A percentile compares a stretch with the other conserved stretches of the same genome.
Conservation (phyloP, 2,329 filamentous ascomycete species). For the Basipetospora chlamydospora region DNA sequence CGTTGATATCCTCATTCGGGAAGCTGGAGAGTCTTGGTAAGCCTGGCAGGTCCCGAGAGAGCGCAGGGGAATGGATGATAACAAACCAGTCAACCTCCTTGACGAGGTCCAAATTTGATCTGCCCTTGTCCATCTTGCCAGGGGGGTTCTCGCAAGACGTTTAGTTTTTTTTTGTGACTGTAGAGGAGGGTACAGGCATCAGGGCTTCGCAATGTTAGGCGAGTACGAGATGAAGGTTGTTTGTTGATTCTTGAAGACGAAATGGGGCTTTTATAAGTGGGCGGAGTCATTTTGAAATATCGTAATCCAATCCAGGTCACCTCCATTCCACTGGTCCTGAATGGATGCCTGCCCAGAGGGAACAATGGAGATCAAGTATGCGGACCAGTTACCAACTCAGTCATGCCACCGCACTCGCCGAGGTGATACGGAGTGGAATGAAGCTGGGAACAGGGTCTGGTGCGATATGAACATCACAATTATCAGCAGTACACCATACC, state of each 20-base stretch:
- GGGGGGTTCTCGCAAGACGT: no score
- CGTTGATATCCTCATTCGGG: slow-evolving; percentile 54
- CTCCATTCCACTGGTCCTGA: no score
- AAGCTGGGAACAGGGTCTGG: no score
- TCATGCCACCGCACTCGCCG: no score
- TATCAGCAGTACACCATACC: no score
- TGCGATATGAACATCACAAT: no score
- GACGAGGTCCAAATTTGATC: slow-evolving; percentile 34
- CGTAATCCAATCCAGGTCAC: not conserved
- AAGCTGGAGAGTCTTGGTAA: slow-evolving; percentile 39
- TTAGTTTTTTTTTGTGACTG: no score
- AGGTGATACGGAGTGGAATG: no score
- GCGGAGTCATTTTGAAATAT: slow-evolving; percentile 5
- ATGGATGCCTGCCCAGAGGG: no score
- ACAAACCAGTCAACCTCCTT: slow-evolving; percentile 40
- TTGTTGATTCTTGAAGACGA: not conserved
- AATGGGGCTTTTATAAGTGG: slow-evolving; percentile 3
- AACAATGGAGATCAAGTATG: no score
- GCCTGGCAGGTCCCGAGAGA: not conserved
- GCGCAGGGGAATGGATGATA: not conserved
- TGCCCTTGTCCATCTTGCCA: slow-evolving; percentile 14
- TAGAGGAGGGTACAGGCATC: not conserved
- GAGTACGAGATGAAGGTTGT: not conserved
- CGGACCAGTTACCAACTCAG: no score
- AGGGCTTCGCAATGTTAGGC: slow-evolving; percentile 12